These are phyloP conservation scores for Endothia cerciana DNA, from an alignment of 2,329 filamentous ascomycete genomes.

Conservation along the genomic window DNA sequence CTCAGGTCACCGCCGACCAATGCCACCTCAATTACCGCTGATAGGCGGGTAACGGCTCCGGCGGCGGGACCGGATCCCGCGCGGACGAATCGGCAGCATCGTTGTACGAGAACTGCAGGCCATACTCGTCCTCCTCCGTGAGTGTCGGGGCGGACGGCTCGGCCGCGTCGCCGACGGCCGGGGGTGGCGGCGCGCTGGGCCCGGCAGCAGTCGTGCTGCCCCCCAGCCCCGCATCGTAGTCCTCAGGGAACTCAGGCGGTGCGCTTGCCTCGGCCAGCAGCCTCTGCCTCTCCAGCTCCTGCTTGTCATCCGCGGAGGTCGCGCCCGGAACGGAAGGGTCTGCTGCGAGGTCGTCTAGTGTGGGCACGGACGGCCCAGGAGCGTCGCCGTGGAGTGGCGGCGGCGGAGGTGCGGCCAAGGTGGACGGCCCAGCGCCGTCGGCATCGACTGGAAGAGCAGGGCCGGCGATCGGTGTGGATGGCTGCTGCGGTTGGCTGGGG, in stretches of 20 bases:
- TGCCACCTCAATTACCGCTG: conserved; percentile 17
- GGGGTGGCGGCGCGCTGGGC: conserved; percentile 30
- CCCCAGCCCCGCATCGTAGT: conserved; percentile 46
- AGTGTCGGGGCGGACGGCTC: conserved; percentile 63
- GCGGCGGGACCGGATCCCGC: conserved; percentile 5
- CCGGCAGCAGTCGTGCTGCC: conserved; percentile 22
- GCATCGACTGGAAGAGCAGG: conserved; percentile 49
- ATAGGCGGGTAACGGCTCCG: conserved; percentile 27
- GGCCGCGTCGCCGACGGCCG: conserved; percentile 31
- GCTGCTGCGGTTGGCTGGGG: conserved; percentile 73
- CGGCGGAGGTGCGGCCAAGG: conserved; percentile 25
- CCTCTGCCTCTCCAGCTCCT: conserved; percentile 71
- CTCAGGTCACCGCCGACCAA: neutral
- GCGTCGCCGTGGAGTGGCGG: conserved; percentile 13
- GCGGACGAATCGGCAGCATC: conserved; percentile 5
- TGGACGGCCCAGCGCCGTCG: conserved; percentile 43
- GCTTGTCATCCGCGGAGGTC: conserved; percentile 70
- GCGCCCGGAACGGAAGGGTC: conserved; percentile 30
- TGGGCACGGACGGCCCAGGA: conserved; percentile 47
- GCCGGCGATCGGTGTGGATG: conserved; percentile 38
- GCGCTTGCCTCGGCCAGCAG: conserved; percentile 68
- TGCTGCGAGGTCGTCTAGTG: conserved; percentile 48
- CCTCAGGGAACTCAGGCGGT: conserved; percentile 61
- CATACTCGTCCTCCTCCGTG: conserved; percentile 55
- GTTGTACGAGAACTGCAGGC: conserved; percentile 21